phyloP scores from a whole-genome alignment of 345 rosid species.

The Aquilaria sinensis region DNA sequence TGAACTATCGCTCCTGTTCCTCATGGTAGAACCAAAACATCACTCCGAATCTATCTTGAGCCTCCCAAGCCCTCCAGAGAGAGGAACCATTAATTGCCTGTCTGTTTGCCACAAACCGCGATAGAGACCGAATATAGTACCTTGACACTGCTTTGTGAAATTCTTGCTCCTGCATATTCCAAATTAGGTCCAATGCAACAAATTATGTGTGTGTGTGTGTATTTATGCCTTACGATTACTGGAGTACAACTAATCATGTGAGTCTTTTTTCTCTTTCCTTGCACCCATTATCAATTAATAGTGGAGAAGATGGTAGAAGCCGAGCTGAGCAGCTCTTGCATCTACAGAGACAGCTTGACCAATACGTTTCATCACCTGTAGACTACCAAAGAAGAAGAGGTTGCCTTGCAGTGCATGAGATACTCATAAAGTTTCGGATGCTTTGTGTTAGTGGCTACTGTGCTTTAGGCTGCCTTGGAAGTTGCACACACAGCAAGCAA shows the following conservation, averaged over 20 bases:
- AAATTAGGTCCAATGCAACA: too few species aligned
- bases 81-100: too few species aligned
- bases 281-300: slow-evolving; percentile 27
- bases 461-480: slow-evolving; percentile 87
- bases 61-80: too few species aligned
- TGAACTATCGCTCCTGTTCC: too few species aligned
- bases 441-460: slow-evolving; percentile 84
- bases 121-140: too few species aligned
- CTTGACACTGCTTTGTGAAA: too few species aligned
- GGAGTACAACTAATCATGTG: not conserved
- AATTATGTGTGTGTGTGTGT: too few species aligned
- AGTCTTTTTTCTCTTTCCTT: slow-evolving; percentile 18
- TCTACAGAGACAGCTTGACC: slow-evolving; percentile 86
- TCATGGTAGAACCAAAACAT: too few species aligned
- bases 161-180: too few species aligned
- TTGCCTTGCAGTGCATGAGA: slow-evolving; percentile 77
- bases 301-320: slow-evolving; percentile 99
- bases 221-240: not conserved
- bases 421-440: slow-evolving; percentile 85
- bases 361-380: slow-evolving; percentile 64
- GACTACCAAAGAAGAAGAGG: slow-evolving; percentile 94
- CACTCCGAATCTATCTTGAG: too few species aligned
- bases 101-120: too few species aligned
- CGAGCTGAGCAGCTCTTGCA: slow-evolving; percentile 96
- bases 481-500: slow-evolving; percentile 78